Evolutionary conservation across 2,329 filamentous ascomycete species (phyloP), one percentile per base, ranked within the genome.

Genomic region (Aspergillus sp.): DNA sequence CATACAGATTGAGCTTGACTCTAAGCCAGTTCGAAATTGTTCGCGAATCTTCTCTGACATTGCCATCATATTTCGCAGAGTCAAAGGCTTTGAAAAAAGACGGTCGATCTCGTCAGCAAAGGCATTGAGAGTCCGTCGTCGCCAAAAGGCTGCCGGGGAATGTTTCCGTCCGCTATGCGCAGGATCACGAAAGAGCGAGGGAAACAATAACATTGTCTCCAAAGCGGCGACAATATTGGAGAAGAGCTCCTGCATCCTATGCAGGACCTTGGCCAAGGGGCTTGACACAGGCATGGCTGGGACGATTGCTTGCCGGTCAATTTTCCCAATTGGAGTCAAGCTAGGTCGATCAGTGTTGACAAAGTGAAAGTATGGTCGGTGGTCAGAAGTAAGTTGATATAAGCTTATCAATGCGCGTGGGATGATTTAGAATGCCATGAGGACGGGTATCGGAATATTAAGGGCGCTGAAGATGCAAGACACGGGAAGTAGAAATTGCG

Each of bases 1-100:
- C 86, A 88, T 88, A 72, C 82, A 86, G 57, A 83, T 81, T 22
- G 83, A 79, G 69, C 82, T 85, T 42, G 77, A 74, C 63, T 82
- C 78, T 30, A 87, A 73, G 63, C 81, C 82, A 51, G 80, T 75
- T 51, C 75, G 73, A 64, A 86, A 85, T 64, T 87, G 83, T 22
- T 75, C 72, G 27, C 74, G 75, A 40, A 79, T 75, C 62, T 73
- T 71, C 44, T 74, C 69, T 4, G 78, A 79, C 77, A 80, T 79
- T 52, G 66, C 64, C 45, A 74, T 52, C 75, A 80, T 74, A 45
- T 72, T 73, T 42, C 60, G 61, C 22, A 69, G 66, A 15, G 70
- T 66, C 24, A 78, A 61, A 15, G 75, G 75, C 3, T 69, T 62
- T 6, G 69, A 70, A 54, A 77, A 77, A 19, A 75, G 66, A 37